Conservation (phyloP, 2,329 filamentous ascomycete genomes). For the Aspergillus hortae region DNA sequence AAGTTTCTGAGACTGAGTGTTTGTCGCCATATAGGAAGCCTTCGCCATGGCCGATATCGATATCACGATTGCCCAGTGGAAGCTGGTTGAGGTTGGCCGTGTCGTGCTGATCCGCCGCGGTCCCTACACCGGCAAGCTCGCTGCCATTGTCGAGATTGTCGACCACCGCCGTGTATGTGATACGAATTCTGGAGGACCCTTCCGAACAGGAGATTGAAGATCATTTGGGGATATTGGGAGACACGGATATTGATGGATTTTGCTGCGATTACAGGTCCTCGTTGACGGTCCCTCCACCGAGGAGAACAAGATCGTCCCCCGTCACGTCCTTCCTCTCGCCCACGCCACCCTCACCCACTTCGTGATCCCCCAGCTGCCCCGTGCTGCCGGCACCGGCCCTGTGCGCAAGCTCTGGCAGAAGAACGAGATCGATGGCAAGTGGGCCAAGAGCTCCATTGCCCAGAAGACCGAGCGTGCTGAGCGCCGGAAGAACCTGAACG, state of each 20-base stretch:
- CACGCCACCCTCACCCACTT: conserved; percentile 86
- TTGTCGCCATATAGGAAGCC: conserved; percentile 48
- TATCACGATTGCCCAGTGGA: conserved; percentile 81
- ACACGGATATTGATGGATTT: conserved; percentile 9
- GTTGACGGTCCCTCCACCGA: conserved; percentile 90
- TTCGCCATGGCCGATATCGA: conserved; percentile 78
- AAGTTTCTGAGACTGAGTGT: conserved; percentile 21
- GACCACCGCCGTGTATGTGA: conserved; percentile 98
- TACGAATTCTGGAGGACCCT: conserved; percentile 8
- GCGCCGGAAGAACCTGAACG: conserved; percentile 85
- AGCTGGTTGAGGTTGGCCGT: conserved; percentile 97
- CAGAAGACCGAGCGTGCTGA: conserved; percentile 85
- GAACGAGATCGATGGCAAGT: conserved; percentile 87
- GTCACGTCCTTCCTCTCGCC: conserved; percentile 79
- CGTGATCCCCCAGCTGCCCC: conserved; percentile 80
- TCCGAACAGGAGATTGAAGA: conserved; percentile 5
- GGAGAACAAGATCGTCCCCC: conserved; percentile 73
- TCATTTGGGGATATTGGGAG: conserved; percentile 18
- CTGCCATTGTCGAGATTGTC: conserved; percentile 97
- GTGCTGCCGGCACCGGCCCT: conserved; percentile 74
- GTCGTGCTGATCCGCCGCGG: conserved; percentile 87
- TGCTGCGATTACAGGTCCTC: conserved; percentile 64
- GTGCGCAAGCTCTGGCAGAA: conserved; percentile 90
- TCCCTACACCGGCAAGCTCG: conserved; percentile 79
- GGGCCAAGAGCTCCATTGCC: conserved; percentile 85